Base-by-base conservation (phyloP, 2,329 filamentous ascomycete genomes). In the Pseudocercospora crystallina region DNA sequence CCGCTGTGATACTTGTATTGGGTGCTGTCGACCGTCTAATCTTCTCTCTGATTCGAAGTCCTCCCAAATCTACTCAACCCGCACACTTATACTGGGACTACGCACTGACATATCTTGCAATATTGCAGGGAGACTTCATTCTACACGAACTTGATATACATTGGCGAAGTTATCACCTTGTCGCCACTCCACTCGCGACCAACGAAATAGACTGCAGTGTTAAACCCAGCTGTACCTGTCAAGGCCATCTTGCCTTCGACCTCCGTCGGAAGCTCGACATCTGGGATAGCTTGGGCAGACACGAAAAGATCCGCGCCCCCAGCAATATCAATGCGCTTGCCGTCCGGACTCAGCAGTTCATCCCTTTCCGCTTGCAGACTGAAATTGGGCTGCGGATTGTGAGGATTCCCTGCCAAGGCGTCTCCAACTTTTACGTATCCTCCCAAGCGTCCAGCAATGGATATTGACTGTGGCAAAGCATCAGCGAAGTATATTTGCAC, bases 41-140 rank as follows among this genome's bases (percentile, higher is more conserved):
- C 65, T 67, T 67, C 65, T 67, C 65, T 67, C 65, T 66, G 65
- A 67, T 42, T 34, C n/a, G n/a, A n/a, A n/a, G n/a, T n/a, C n/a
- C n/a, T n/a, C n/a, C n/a, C n/a, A n/a, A n/a, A n/a, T n/a, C n/a
- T n/a, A n/a, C n/a, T n/a, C n/a, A n/a, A n/a, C n/a, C n/a, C n/a
- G n/a, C n/a, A n/a, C n/a, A n/a, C n/a, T n/a, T n/a, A n/a, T n/a
- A n/a, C n/a, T n/a, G n/a, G n/a, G n/a, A n/a, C n/a, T n/a, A n/a
- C n/a, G n/a, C n/a, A n/a, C n/a, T n/a, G n/a, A n/a, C n/a, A n/a
- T n/a, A n/a, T n/a, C n/a, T n/a, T n/a, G n/a, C n/a, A n/a, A n/a
- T n/a, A n/a, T n/a, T n/a, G n/a, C n/a, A n/a, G n/a, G 20, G 20
- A 4, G 20, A 26, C 3, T 3, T 26, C 20, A 7, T 26, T 26